A percentile compares a stretch with the other conserved stretches of the same genome.
Evolutionary conservation across 169 alveolate species (phyloP).

Genomic region (Cryptosporidium ubiquitum): DNA sequence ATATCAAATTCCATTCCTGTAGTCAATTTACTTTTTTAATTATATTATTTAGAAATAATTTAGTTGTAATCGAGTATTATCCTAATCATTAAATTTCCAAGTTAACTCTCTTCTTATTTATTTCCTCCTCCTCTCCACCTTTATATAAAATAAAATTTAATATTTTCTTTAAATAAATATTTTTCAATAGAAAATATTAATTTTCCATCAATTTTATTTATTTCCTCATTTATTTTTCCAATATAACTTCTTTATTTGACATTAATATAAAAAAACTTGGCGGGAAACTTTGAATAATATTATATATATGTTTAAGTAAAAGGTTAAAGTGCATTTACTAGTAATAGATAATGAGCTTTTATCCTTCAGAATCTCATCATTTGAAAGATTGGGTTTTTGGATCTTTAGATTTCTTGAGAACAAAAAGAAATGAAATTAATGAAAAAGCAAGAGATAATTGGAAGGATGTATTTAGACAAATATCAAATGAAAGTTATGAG

Average conservation of each 20-base stretch:
- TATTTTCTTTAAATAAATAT: background rate
- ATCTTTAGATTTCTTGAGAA: conserved; percentile 5
- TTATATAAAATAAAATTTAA: no score
- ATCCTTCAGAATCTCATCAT: conserved; percentile 62
- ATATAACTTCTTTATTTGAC: conserved; percentile 1
- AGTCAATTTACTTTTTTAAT: no score
- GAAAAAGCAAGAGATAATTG: conserved; percentile 45
- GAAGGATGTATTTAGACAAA: conserved; percentile 28
- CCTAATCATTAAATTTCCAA: background rate
- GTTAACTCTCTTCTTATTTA: background rate
- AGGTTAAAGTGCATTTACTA: no score
- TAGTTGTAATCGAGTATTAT: no score
- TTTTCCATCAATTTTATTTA: background rate
- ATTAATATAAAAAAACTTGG: background rate
- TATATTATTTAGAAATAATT: background rate
- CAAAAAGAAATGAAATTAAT: conserved; percentile 6
- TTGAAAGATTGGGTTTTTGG: conserved; percentile 56
- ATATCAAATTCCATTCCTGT: background rate
- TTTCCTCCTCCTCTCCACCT: background rate
- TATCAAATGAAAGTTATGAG: background rate
- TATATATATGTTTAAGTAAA: no score
- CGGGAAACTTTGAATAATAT: background rate
- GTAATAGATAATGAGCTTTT: background rate
- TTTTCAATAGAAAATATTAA: background rate
- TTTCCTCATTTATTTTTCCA: background rate